Evolutionary conservation across 805 yeast species (phyloP).

Genomic region (Zygoascus flipseniorum): DNA sequence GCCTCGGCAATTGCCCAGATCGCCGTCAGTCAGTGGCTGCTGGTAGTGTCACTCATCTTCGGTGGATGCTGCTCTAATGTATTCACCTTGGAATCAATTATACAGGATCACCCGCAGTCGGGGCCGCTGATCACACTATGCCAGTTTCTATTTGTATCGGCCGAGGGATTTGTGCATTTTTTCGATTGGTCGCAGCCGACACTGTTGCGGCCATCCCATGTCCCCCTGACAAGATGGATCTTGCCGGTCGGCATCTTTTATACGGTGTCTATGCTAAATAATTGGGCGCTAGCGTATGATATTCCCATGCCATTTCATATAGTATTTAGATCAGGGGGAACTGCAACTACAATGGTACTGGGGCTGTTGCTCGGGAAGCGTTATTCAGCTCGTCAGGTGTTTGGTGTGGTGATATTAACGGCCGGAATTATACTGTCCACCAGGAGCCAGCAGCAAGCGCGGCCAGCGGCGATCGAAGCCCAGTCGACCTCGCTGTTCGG

Average conservation of each 20-base stretch:
- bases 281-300: constrained; percentile 47
- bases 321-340: constrained; percentile 55
- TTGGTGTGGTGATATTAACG: constrained; percentile 44
- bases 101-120: constrained; percentile 29
- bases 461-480: neutral
- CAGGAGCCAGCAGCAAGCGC: constrained; percentile 3
- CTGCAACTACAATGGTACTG: constrained; percentile 50
- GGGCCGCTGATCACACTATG: constrained; percentile 50
- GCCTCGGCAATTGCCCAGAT: constrained; percentile 5
- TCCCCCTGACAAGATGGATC: constrained; percentile 31
- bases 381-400: constrained; percentile 39
- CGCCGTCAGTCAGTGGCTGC: constrained; percentile 16
- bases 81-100: constrained; percentile 48
- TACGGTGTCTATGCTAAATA: constrained; percentile 44
- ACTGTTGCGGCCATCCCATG: constrained; percentile 11
- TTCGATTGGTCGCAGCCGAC: constrained; percentile 28
- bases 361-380: constrained; percentile 43
- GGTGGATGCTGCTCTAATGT: constrained; percentile 75
- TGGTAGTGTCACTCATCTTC: constrained; percentile 36
- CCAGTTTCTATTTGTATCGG: constrained; percentile 46
- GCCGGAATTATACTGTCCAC: constrained; percentile 45
- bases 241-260: constrained; percentile 44
- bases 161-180: constrained; percentile 35
- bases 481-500: constrained; percentile 28
- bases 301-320: constrained; percentile 62